These are phyloP conservation scores for Rutstroemia sp. DNA, from an alignment of 2,329 filamentous ascomycete genomes.

Conservation along the genomic window DNA sequence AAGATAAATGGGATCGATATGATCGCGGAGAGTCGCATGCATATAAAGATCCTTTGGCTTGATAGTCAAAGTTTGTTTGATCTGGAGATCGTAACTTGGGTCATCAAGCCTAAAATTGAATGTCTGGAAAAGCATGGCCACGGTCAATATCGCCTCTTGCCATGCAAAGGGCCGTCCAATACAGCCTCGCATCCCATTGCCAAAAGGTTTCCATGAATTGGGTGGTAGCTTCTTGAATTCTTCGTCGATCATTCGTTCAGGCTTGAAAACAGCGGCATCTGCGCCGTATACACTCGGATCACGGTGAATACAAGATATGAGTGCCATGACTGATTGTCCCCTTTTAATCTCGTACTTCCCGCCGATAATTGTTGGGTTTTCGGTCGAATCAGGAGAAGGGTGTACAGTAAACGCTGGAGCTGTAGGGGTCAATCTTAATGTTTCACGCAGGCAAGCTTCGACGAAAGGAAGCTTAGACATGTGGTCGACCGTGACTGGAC, in stretches of 20 bases:
- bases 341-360: slow-evolving; percentile 33
- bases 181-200: slow-evolving; percentile 63
- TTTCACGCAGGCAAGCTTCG: slow-evolving; percentile 58
- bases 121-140: slow-evolving; percentile 61
- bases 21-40: slow-evolving; percentile 43
- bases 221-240: slow-evolving; percentile 57
- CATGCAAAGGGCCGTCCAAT: slow-evolving; percentile 69
- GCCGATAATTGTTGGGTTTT: slow-evolving; percentile 31
- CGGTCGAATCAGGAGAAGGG: slow-evolving; percentile 29
- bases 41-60: slow-evolving; percentile 60
- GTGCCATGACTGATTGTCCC: slow-evolving; percentile 37
- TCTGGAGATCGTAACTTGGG: slow-evolving; percentile 48
- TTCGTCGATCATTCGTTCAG: slow-evolving; percentile 66
- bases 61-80: slow-evolving; percentile 51
- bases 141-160: slow-evolving; percentile 60
- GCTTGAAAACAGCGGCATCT: slow-evolving; percentile 57
- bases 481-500: slow-evolving; percentile 38
- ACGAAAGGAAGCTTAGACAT: slow-evolving; percentile 55
- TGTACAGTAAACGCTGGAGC: slow-evolving; percentile 41
- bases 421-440: slow-evolving; percentile 44
- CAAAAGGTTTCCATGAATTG: slow-evolving; percentile 67
- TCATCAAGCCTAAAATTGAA: slow-evolving; percentile 61
- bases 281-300: slow-evolving; percentile 60
- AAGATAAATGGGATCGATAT: slow-evolving; percentile 35
- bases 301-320: slow-evolving; percentile 34